Evolutionary conservation across 768 basidiomycete species (phyloP).

Genomic region (Trametes cingulata): DNA sequence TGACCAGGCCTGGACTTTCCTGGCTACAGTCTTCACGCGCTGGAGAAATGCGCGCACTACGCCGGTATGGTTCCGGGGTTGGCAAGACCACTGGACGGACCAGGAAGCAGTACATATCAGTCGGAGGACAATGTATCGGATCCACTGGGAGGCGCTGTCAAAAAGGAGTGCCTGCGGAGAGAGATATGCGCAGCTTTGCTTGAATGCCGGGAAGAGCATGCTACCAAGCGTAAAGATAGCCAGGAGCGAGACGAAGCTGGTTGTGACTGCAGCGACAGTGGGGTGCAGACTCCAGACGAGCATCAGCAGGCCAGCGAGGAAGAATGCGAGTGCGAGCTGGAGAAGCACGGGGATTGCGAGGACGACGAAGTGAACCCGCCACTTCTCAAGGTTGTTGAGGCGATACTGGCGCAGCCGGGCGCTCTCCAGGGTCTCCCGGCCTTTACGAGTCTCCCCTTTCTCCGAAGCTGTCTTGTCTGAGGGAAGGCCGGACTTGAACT

Average conservation of each 20-base stretch:
- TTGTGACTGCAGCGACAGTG: constrained; percentile 7
- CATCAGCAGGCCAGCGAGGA: constrained; percentile 22
- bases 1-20: no score
- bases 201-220: neutral
- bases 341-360: constrained; percentile 20
- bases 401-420: constrained; percentile 21
- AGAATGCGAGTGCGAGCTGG: constrained; percentile 21
- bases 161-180: neutral
- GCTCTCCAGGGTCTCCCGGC: neutral
- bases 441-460: neutral
- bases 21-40: no score
- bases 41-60: no score
- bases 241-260: neutral
- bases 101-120: no score
- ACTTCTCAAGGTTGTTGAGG: constrained; percentile 16
- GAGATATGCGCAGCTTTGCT: neutral
- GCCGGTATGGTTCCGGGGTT: no score
- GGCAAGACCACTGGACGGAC: no score
- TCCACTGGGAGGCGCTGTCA: no score
- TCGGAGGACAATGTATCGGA: neutral
- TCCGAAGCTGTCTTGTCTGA: neutral
- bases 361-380: constrained; percentile 20
- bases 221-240: neutral
- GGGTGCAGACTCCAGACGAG: constrained; percentile 19
- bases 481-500: neutral